phyloP scores from a whole-genome alignment of 371 early-diverging fungal genomes.

The Paraphysoderma sedebokerense region DNA sequence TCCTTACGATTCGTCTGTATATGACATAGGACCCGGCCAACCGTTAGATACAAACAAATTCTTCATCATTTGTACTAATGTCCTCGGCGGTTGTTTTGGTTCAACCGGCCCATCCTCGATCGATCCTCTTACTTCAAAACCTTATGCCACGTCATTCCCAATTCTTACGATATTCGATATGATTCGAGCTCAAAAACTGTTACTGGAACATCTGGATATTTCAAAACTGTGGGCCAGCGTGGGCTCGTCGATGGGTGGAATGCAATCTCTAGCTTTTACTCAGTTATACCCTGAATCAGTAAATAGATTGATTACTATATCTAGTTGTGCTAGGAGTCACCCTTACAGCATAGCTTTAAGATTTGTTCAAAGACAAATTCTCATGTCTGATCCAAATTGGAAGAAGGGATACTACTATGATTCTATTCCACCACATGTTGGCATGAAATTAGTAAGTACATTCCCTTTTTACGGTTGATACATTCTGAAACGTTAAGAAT shows the following conservation, averaged over 20 bases:
- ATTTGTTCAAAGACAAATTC: constrained; percentile 61
- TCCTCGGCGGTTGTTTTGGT: constrained; percentile 74
- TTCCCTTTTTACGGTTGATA: background rate
- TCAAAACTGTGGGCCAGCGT: constrained; percentile 70
- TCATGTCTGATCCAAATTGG: background rate
- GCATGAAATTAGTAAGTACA: constrained; percentile 97
- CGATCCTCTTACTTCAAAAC: constrained; percentile 41
- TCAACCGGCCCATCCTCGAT: constrained; percentile 62
- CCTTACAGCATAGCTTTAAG: constrained; percentile 89
- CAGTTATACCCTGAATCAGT: constrained; percentile 68
- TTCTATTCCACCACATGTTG: constrained; percentile 74
- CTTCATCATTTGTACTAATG: constrained; percentile 75
- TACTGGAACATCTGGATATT: constrained; percentile 59
- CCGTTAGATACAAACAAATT: constrained; percentile 71
- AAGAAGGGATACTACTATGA: constrained; percentile 14
- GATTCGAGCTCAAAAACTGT: constrained; percentile 75
- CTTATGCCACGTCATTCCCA: constrained; percentile 82
- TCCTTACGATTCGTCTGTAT: background rate
- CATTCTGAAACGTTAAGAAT: too few species aligned
- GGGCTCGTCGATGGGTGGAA: constrained; percentile 90
- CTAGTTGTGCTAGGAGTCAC: constrained; percentile 84
- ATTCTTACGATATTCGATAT: constrained; percentile 85
- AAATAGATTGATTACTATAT: constrained; percentile 59
- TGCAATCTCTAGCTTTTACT: constrained; percentile 81
- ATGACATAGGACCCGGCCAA: constrained; percentile 37